Evolutionary conservation across 352 stramenopile species (phyloP), one percentile per base, ranked within the genome.

Genomic region (Phytophthora quininea): DNA sequence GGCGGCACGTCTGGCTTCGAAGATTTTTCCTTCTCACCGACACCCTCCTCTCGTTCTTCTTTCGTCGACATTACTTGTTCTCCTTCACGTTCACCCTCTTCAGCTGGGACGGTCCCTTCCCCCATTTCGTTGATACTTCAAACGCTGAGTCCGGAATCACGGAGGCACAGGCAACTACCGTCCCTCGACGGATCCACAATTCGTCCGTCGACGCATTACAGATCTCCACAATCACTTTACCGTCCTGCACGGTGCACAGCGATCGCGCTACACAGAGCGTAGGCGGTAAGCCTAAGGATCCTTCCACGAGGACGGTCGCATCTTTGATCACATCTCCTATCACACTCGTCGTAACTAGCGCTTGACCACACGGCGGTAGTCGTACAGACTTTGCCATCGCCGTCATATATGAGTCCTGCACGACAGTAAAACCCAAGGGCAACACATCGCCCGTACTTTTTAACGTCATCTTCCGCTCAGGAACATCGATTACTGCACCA

Each of bases 141-240:
- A 64, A 59, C 10, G 62, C 54, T 8, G 55, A 61, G 1, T 60
- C 43, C 0, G 38, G 55, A 11, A 69, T 49, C 0, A 60, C 40
- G 0, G 60, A 38, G 0, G 43, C 33, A 4, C 24, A n/a, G 0
- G 52, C 32, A 1, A 67, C 15, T 9, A 56, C 6, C 24, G 37
- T 56, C 15, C 48, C 57, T 6, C 49, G 32, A 5, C 29, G 27
- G 19, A 67, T 11, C 52, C 35, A 59, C 4, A 31, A 53, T 35
- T 53, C 52, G 9, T 67, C 60, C 0, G 60, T 57, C 1, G 52
- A 57, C 4, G 52, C 33, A 24, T 67, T 67, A 11, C 52, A 62
- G 1, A 61, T 3, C 40, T 62, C 35, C 4, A 61, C 52, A 0
- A 67, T 9, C 7, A 35, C 45, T 14, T 67, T 14, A 4, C 60